Evolutionary conservation across 2,329 filamentous ascomycete species (phyloP).

Genomic region (Aspergillus candidus): DNA sequence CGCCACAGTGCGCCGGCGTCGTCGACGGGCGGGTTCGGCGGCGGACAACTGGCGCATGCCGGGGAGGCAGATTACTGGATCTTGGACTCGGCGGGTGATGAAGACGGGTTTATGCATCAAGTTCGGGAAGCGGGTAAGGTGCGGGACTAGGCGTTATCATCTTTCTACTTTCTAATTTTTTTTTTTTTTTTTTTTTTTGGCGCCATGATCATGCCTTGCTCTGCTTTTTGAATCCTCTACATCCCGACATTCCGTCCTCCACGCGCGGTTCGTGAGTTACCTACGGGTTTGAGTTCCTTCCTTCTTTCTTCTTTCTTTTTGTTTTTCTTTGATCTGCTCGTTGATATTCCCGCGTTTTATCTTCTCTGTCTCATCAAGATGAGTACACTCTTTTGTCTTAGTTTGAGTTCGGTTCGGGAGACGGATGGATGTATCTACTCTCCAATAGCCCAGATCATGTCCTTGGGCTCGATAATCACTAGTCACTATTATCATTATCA

Average conservation of each 20-base stretch:
- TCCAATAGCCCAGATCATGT: no score
- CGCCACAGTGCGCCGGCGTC: constrained; percentile 28
- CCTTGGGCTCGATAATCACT: no score
- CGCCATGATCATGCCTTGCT: no score
- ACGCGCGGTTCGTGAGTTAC: not conserved
- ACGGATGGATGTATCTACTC: no score
- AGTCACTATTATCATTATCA: no score
- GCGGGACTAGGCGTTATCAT: constrained; percentile 12
- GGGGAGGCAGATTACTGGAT: constrained; percentile 39
- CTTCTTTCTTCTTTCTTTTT: constrained; percentile 2
- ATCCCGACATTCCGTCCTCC: not conserved
- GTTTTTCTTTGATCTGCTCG: constrained; percentile 1
- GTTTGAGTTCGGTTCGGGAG: no score
- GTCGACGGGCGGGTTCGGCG: constrained; percentile 29
- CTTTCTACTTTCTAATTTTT: not conserved
- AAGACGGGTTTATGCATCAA: constrained; percentile 39
- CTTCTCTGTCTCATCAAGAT: constrained; percentile 5
- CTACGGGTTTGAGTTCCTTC: constrained; percentile 9
- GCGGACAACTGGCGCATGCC: constrained; percentile 30
- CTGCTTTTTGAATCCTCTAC: constrained; percentile 2
- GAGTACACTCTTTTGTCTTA: no score
- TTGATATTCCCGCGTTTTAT: not conserved
- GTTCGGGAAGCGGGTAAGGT: constrained; percentile 40
- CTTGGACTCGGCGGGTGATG: constrained; percentile 31
- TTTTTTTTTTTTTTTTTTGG: no score